phyloP scores from a whole-genome alignment of 495 filamentous ascomycete genomes.

The Thozetella sp. region DNA sequence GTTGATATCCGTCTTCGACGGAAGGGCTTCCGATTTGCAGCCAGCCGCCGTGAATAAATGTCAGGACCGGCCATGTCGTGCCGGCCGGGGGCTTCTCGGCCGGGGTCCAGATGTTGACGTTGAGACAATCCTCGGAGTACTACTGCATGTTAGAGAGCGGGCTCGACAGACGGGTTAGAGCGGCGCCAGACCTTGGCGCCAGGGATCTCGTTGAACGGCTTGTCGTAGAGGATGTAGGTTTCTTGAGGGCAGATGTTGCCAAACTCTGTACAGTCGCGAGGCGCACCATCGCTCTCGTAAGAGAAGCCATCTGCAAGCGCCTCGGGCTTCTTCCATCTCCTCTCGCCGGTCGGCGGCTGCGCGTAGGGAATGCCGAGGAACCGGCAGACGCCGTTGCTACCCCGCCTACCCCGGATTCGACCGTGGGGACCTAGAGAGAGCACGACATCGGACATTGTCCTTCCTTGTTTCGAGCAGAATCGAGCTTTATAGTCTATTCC shows the following conservation, averaged over 20 bases:
- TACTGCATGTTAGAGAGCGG: neutral
- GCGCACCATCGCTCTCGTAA: neutral
- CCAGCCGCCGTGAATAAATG: conserved; percentile 1
- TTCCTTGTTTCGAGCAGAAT: neutral
- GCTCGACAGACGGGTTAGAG: too few species aligned
- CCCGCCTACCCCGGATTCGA: neutral
- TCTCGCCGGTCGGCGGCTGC: neutral
- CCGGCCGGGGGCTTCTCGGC: neutral
- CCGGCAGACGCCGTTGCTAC: neutral
- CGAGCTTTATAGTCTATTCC: neutral
- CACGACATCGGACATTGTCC: neutral
- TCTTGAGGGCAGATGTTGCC: neutral
- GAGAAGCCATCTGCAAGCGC: neutral
- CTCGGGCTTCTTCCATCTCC: neutral
- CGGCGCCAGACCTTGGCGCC: neutral
- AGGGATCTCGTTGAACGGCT: neutral
- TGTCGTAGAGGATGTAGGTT: neutral
- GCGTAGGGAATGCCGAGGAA: neutral
- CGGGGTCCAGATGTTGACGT: conserved; percentile 1
- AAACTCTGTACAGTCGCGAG: neutral
- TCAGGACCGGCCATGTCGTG: neutral
- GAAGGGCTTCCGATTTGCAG: neutral
- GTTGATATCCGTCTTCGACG: neutral
- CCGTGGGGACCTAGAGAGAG: neutral
- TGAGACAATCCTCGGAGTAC: neutral